These are phyloP conservation scores for Curvularia eragrostidis DNA, from an alignment of 2,329 filamentous ascomycete species.

Conservation along the genomic window DNA sequence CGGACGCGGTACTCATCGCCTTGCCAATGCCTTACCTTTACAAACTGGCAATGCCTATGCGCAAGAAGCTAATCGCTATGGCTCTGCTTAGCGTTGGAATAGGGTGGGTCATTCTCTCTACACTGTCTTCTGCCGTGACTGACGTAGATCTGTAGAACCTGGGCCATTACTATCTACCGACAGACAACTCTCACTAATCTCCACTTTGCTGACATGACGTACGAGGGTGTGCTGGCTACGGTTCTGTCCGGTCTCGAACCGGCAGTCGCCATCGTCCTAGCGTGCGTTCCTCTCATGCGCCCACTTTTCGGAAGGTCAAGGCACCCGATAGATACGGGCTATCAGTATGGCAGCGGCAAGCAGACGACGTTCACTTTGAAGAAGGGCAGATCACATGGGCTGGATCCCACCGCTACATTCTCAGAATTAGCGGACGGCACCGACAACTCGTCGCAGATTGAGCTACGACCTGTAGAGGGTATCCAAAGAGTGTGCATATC, in stretches of 20 bases:
- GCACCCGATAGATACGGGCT: neutral
- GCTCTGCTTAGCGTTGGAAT: constrained; percentile 30
- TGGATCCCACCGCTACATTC: constrained; percentile 3
- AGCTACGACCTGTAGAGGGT: constrained; percentile 2
- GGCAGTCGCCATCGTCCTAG: constrained; percentile 29
- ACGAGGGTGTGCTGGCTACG: constrained; percentile 27
- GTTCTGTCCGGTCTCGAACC: constrained; percentile 31
- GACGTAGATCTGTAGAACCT: constrained; percentile 21
- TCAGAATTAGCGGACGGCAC: constrained; percentile 6
- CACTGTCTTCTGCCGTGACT: neutral
- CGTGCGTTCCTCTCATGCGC: constrained; percentile 29
- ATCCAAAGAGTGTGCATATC: neutral
- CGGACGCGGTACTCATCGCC: constrained; percentile 24
- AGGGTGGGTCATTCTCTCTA: constrained; percentile 15
- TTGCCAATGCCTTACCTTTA: constrained; percentile 33
- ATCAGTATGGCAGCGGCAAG: constrained; percentile 5
- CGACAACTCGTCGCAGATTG: constrained; percentile 10
- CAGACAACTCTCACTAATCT: constrained; percentile 21
- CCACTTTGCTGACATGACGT: constrained; percentile 29
- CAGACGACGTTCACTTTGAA: constrained; percentile 10
- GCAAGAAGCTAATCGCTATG: constrained; percentile 25
- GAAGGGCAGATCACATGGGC: neutral
- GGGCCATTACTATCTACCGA: constrained; percentile 34
- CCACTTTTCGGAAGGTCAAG: constrained; percentile 15
- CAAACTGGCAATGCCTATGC: constrained; percentile 14